phyloP scores from a whole-genome alignment of 1,284 basidiomycete genomes.

The Ceratobasidium sp. region DNA sequence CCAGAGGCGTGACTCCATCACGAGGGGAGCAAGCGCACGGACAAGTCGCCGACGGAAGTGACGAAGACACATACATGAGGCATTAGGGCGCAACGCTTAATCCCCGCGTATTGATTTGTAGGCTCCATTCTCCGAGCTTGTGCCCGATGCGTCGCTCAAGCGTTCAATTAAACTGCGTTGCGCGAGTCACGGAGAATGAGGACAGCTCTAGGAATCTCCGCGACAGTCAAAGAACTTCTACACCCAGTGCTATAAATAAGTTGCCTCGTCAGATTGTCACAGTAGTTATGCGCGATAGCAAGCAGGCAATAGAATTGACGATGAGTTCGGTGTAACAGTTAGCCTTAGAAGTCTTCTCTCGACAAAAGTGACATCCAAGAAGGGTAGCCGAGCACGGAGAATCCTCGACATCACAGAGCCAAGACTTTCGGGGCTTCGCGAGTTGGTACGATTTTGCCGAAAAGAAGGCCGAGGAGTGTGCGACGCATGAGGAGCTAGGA shows the following conservation, averaged over 20 bases:
- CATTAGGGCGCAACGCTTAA: conserved; percentile 34
- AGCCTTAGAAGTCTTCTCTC: not conserved
- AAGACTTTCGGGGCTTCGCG: not conserved
- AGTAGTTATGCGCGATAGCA: not conserved
- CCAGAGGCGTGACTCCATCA: not conserved
- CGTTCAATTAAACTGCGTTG: not conserved
- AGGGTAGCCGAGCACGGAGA: not conserved
- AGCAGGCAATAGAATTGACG: not conserved
- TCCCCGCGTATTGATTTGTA: not conserved
- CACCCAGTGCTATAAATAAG: not conserved
- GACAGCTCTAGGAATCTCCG: not conserved
- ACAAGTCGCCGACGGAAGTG: conserved; percentile 40
- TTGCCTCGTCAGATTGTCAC: not conserved
- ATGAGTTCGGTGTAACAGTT: conserved; percentile 1
- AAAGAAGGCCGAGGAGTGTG: conserved; percentile 36
- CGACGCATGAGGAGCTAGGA: conserved; percentile 2
- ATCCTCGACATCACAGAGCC: conserved; percentile 29
- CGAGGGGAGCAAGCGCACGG: conserved; percentile 13
- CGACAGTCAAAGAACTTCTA: not conserved
- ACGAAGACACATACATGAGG: conserved; percentile 4
- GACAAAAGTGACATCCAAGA: conserved; percentile 13
- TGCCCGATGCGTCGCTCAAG: conserved; percentile 14
- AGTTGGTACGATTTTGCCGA: conserved; percentile 25
- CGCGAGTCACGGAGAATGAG: not conserved
- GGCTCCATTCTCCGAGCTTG: conserved; percentile 36